Evolutionary conservation across 176 grass and related monocot species (phyloP).

Genomic region (Carex kokanica): DNA sequence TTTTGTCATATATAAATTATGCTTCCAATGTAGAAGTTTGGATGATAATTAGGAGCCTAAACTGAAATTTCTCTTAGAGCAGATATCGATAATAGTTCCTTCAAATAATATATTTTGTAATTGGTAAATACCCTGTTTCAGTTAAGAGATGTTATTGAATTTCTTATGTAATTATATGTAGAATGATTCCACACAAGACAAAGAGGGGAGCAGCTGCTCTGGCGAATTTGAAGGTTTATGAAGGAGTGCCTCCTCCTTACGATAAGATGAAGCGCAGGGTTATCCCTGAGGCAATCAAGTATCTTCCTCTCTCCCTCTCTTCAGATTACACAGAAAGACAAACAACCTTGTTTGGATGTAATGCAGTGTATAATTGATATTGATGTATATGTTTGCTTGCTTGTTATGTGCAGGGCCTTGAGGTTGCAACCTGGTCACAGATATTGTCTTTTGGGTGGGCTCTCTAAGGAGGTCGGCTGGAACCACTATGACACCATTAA

Average conservation of each 20-base stretch:
- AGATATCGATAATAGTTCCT: not conserved
- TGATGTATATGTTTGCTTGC: not conserved
- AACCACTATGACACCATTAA: slow-evolving; percentile 35
- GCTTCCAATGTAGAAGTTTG: not conserved
- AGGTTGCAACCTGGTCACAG: slow-evolving; percentile 36
- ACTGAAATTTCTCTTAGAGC: not conserved
- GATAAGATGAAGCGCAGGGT: slow-evolving; percentile 20
- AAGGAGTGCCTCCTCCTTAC: slow-evolving; percentile 25
- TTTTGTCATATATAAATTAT: too few species aligned
- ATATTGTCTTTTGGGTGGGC: slow-evolving; percentile 28
- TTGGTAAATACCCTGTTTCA: not conserved
- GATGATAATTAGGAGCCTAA: not conserved
- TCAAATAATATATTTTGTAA: not conserved
- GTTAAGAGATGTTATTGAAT: not conserved
- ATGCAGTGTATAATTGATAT: not conserved
- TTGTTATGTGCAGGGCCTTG: slow-evolving; percentile 30
- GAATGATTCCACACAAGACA: slow-evolving; percentile 39
- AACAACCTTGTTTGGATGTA: not conserved
- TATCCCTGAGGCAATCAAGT: slow-evolving; percentile 31
- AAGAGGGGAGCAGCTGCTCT: slow-evolving; percentile 30
- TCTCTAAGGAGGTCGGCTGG: slow-evolving; percentile 36
- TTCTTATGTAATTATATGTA: not conserved
- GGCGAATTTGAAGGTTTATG: slow-evolving; percentile 23
- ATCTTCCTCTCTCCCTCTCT: not conserved
- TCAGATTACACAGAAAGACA: not conserved